Percentiles rank a stretch among this genome's conserved stretches.
Evolutionary conservation across 2,329 filamentous ascomycete genomes (phyloP).

Genomic region (Ceratocystis smalleyi): DNA sequence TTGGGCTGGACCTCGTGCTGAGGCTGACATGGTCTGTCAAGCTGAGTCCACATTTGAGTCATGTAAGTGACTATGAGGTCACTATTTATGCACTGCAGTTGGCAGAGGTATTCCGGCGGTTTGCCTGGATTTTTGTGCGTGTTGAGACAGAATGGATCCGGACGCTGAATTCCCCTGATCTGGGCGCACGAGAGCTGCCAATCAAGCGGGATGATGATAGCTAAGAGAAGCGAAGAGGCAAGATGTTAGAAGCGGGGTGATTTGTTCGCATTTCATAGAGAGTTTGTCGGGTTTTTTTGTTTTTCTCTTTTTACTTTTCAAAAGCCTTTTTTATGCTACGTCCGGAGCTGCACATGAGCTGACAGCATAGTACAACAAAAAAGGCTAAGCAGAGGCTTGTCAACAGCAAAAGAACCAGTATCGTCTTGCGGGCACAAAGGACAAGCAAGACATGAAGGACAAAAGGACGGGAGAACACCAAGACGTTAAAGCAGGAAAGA

Average conservation of each 20-base stretch:
- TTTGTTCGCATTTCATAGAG: not conserved
- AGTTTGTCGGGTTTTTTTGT: not conserved
- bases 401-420: not conserved
- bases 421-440: not conserved
- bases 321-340: not conserved
- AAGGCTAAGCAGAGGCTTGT: not conserved
- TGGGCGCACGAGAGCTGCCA: conserved; percentile 57
- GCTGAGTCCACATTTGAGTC: conserved; percentile 65
- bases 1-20: conserved; percentile 62
- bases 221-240: conserved; percentile 13
- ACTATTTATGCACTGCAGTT: conserved; percentile 79
- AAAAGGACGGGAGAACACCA: not conserved
- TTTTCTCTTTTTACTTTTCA: too few species aligned
- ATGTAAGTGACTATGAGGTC: conserved; percentile 72
- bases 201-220: conserved; percentile 39
- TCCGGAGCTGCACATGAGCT: not conserved
- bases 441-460: not conserved
- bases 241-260: not conserved
- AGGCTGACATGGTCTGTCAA: conserved; percentile 87
- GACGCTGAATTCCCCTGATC: conserved; percentile 47
- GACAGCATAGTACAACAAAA: not conserved
- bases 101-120: conserved; percentile 72
- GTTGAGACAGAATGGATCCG: conserved; percentile 86
- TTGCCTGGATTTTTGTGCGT: conserved; percentile 95
- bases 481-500: not conserved